Conservation (phyloP, 148 eudicot species). For the Rhododendron henanense region DNA sequence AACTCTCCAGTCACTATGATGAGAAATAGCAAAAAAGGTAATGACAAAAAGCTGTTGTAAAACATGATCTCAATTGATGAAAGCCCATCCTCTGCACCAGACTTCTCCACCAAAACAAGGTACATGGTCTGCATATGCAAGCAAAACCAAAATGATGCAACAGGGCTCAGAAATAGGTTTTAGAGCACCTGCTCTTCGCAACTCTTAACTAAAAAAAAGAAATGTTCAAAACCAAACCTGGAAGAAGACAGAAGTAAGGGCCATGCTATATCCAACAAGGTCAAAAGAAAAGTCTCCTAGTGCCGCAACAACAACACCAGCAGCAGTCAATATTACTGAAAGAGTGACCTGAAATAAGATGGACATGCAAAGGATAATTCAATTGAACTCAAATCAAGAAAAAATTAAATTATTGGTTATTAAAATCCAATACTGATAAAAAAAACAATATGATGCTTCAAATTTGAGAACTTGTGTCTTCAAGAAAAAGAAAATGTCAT, state of each 20-base stretch:
- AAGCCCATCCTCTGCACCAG: conserved; percentile 98
- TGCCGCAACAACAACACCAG: conserved; percentile 89
- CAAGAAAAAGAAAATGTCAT: background rate
- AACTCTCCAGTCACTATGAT: conserved; percentile 74
- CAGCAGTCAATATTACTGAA: conserved; percentile 82
- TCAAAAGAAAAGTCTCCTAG: conserved; percentile 97
- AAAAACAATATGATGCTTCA: background rate
- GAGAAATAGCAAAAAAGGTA: conserved; percentile 81
- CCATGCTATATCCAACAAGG: conserved; percentile 87
- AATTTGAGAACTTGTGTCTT: background rate
- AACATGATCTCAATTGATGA: conserved; percentile 95
- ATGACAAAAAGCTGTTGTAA: conserved; percentile 82
- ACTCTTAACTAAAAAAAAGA: background rate
- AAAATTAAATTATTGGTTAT: background rate
- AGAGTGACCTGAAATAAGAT: conserved; percentile 64
- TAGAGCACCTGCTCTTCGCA: conserved; percentile 6
- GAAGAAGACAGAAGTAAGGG: conserved; percentile 86
- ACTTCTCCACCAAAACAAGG: conserved; percentile 88
- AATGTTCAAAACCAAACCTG: conserved; percentile 39
- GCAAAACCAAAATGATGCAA: background rate
- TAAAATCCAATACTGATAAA: background rate
- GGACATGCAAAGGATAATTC: background rate
- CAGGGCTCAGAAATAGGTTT: background rate
- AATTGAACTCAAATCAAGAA: background rate
- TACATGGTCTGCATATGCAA: conserved; percentile 85